Base-by-base conservation (phyloP, 2,329 filamentous ascomycete genomes). In the Colletotrichum sp. region DNA sequence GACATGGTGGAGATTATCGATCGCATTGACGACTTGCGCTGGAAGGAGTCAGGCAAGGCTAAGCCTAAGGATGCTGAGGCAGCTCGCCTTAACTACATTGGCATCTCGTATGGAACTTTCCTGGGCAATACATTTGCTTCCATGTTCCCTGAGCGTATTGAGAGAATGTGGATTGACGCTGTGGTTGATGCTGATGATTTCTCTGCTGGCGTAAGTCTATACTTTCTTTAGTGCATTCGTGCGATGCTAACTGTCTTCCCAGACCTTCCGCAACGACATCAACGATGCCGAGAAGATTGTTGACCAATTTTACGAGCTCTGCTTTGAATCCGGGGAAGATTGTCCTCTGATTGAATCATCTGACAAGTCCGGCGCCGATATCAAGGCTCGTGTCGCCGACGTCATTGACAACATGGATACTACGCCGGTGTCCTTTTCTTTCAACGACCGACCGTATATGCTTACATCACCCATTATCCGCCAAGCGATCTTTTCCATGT, bases 101-200 rank as follows among this genome's bases (percentile, higher is more conserved):
- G 87, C 0, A 82, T 87, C 61, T 86, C 84, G 16, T 89, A 89
- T 83, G 22, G 83, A 15, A 83, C 83, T 1, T 36, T 81, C 3
- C 78, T 85, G 0, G 84, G 84, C 3, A 83, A 83, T 36, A 82
- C 82, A 66, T 83, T 85, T 78, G 81, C 83, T 6, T 81, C 83
- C 63, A 79, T 85, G 80, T 85, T 84, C 39, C 82, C 83, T 0
- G 82, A 78, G 3, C 80, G 83, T 1, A 77, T 89, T 16, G 86
- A 83, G 0, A 81, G 83, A n/a, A 81, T 87, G 70, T 80, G 86
- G 11, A 77, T 84, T 8, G 82, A 83, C 13, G 82, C 78, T 3
- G 78, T 84, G 6, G 78, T 79, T 2, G 81, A 84, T 68, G 72
- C 71, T 0, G 61, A 82, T 12, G 81, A 83, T 63, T 83, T 80